phyloP scores from a whole-genome alignment of 192 early-diverging fungal species.

The Piromyces finnis region DNA sequence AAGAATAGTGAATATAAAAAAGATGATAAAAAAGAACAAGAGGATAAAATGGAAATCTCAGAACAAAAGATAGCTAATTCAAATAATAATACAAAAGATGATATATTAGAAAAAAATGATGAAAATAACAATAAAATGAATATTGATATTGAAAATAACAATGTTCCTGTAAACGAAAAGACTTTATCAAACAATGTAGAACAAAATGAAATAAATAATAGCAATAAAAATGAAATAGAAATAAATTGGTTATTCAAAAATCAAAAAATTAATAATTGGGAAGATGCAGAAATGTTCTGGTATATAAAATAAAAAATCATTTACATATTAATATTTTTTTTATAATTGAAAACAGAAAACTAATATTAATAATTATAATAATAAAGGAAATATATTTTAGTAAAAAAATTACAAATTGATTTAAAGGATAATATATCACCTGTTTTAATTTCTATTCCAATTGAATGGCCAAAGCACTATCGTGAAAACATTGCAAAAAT shows the following conservation, averaged over 20 bases:
- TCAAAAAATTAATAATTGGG: background rate
- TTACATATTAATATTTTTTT: too few species aligned
- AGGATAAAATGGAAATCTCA: background rate
- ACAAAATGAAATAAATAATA: background rate
- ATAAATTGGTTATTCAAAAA: background rate
- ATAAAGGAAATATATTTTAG: constrained; percentile 59
- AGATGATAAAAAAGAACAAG: background rate
- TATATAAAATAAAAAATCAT: too few species aligned
- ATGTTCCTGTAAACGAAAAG: too few species aligned
- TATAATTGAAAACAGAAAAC: too few species aligned
- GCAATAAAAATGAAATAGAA: background rate
- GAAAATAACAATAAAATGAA: background rate
- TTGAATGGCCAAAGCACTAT: constrained; percentile 61
- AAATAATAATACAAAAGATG: background rate
- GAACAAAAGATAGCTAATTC: background rate
- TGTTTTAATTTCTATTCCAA: constrained; percentile 62
- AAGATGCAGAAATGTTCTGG: background rate
- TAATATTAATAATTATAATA: too few species aligned
- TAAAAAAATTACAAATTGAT: constrained; percentile 57
- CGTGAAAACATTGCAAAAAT: constrained; percentile 66
- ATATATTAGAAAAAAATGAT: background rate
- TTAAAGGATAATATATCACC: constrained; percentile 57
- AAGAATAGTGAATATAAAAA: background rate
- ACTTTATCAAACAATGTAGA: background rate
- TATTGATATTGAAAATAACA: background rate